Base-by-base conservation (phyloP, 208 protist genomes). In the Plasmodiophora brassicae region DNA sequence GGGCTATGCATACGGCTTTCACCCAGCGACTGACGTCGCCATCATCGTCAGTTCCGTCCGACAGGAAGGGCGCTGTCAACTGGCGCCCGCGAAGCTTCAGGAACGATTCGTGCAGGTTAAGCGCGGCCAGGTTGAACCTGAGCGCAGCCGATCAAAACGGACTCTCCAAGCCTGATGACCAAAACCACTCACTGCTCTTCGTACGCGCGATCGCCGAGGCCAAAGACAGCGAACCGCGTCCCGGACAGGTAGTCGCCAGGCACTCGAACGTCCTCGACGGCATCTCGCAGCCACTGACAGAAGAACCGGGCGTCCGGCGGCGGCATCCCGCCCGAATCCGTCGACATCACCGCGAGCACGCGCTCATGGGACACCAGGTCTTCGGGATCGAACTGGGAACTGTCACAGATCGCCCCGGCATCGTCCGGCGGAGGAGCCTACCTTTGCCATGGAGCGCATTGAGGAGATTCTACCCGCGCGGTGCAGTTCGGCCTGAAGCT, bases 171-270 rank as follows among this genome's bases (percentile, higher is more conserved):
- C 32, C 32, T 45, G 5, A 86, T 84, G 35, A 14, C 36, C 22
- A 78, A 10, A 28, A 25, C 32, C 22, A 5, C 1, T 32, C 10
- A 88, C 36, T 78, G 50, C 41, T 50, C 45, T 1, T 39, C 89
- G 60, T 88, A 88, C 20, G 39, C 85, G 54, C 46, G 78, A 87
- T 90, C 87, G 54, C 89, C 89, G 39, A 32, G 39, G 45, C 89
- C 89, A 39, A 90, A 90, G 0, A 90, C 53, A 0, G 87, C 1
- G 54, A 65, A 89, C 0, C 41, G 28, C 35, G 71, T 8, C 1
- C 1, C 8, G 35, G 43, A 20, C 1, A 90, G 54, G 1, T 44
- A 38, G 22, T 5, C 14, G 1, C 85, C 43, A 1, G 20, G 20
- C 44, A 88, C 83, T 28, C 88, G 88, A 46, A 87, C 72, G 65